Evolutionary conservation across 192 early-diverging fungal species (phyloP).

Genomic region (Allomyces arbusculus): DNA sequence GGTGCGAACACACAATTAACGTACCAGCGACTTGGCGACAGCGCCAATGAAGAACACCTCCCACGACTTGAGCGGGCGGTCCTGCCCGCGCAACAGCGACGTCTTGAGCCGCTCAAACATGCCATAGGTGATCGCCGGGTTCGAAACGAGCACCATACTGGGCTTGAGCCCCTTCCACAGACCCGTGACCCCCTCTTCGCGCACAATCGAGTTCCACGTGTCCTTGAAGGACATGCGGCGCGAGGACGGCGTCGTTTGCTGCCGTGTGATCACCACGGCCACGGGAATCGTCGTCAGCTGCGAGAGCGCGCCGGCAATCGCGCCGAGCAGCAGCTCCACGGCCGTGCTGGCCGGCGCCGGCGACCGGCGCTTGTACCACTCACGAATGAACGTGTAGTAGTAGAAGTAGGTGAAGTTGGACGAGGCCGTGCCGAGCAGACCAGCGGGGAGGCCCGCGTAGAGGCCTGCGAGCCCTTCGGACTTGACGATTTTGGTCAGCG

Average conservation of each 20-base stretch:
- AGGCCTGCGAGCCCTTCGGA: conserved; percentile 69
- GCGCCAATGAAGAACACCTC: conserved; percentile 89
- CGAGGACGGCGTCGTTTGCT: conserved; percentile 52
- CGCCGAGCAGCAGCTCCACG: conserved; percentile 73
- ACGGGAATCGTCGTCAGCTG: conserved; percentile 83
- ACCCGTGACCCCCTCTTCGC: conserved; percentile 56
- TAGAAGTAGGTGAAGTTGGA: conserved; percentile 76
- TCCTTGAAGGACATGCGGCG: conserved; percentile 43
- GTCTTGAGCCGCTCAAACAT: conserved; percentile 69
- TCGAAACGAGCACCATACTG: conserved; percentile 72
- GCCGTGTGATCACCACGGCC: conserved; percentile 81
- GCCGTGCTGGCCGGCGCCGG: conserved; percentile 49
- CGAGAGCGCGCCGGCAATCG: conserved; percentile 67
- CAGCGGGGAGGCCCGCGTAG: conserved; percentile 70
- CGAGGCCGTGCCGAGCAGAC: conserved; percentile 52
- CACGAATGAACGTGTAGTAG: conserved; percentile 54
- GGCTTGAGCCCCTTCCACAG: conserved; percentile 86
- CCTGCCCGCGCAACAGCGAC: conserved; percentile 22
- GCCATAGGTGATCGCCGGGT: conserved; percentile 96
- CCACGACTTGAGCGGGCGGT: conserved; percentile 11
- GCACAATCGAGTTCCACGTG: conserved; percentile 47
- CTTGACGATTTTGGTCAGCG: conserved; percentile 59
- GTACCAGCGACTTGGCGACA: conserved; percentile 69
- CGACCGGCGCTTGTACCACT: conserved; percentile 24
- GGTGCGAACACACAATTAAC: too few species aligned